A percentile compares a stretch with the other conserved stretches of the same genome.
These are phyloP conservation scores for Lathyrus oleraceus DNA, from an alignment of 306 rosid species.

Conservation along the genomic window DNA sequence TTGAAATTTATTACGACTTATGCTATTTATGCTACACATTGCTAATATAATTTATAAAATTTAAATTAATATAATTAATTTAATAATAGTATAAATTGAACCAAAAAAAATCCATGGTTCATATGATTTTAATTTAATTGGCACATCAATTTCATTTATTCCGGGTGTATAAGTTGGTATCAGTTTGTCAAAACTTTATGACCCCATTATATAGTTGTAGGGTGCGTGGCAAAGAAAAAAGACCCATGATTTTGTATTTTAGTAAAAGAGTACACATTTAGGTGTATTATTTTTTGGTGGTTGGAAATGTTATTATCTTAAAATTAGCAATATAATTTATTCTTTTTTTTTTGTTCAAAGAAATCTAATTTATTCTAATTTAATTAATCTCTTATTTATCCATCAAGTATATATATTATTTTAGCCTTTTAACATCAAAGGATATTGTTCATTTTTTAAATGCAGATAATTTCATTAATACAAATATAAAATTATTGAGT, in stretches of 20 bases:
- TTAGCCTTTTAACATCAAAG: too few relatives aligned
- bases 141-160: not conserved
- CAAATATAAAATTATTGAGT: too few relatives aligned
- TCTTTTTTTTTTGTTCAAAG: not conserved
- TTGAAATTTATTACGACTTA: too few relatives aligned
- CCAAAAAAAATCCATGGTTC: not conserved
- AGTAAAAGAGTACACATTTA: conserved; percentile 1
- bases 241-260: conserved; percentile 48
- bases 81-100: not conserved
- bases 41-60: not conserved
- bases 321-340: conserved; percentile 28
- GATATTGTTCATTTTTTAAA: too few relatives aligned
- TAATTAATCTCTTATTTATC: conserved; percentile 26
- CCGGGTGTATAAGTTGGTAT: not conserved
- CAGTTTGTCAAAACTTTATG: conserved; percentile 38
- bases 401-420: too few relatives aligned
- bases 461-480: too few relatives aligned
- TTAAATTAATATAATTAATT: not conserved
- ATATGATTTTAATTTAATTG: not conserved
- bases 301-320: conserved; percentile 39
- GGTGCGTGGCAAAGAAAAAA: conserved; percentile 37
- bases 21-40: not conserved
- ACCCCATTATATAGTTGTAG: conserved; percentile 56
- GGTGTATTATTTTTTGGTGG: conserved; percentile 34
- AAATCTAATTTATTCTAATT: conserved; percentile 30